These are phyloP conservation scores for Tylopilus sp. DNA, from an alignment of 1,284 basidiomycete species.

Conservation along the genomic window DNA sequence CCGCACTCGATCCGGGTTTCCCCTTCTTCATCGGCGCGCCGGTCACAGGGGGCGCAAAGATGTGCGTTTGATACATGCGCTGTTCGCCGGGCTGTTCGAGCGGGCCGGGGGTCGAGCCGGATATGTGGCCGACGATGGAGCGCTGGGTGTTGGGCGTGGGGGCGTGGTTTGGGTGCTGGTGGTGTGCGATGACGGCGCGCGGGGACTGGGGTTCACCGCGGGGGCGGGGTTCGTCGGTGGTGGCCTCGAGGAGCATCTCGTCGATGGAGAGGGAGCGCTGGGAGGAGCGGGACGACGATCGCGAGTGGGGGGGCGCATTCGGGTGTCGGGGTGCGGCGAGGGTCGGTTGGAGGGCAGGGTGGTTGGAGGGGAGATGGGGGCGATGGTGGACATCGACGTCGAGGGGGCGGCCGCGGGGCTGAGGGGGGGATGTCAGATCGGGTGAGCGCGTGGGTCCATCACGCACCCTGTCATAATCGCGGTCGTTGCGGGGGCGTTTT, in stretches of 20 bases:
- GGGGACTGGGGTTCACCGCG: constrained; percentile 35
- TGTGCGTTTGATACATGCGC: constrained; percentile 59
- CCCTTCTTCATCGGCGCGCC: constrained; percentile 65
- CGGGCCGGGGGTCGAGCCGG: constrained; percentile 28
- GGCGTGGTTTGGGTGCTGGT: constrained; percentile 30
- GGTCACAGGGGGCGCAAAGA: constrained; percentile 66
- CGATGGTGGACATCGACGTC: constrained; percentile 27
- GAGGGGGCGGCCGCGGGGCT: constrained; percentile 16
- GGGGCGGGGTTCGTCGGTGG: constrained; percentile 37
- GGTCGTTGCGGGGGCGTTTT: constrained; percentile 46
- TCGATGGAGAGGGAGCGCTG: constrained; percentile 48
- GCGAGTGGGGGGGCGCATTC: constrained; percentile 19
- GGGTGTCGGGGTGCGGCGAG: constrained; percentile 17
- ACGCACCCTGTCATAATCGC: constrained; percentile 31
- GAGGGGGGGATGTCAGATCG: constrained; percentile 13
- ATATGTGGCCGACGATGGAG: constrained; percentile 18
- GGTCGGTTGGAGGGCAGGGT: constrained; percentile 14
- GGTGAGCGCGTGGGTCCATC: not conserved
- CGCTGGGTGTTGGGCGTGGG: constrained; percentile 20
- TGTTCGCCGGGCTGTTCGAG: constrained; percentile 41
- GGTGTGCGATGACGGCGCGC: constrained; percentile 33
- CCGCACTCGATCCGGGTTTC: constrained; percentile 39
- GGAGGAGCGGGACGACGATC: constrained; percentile 36
- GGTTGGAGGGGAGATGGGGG: constrained; percentile 22
- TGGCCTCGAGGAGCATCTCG: constrained; percentile 62